phyloP scores from a whole-genome alignment of 345 rosid genomes.

The Sonneratia caseolaris region DNA sequence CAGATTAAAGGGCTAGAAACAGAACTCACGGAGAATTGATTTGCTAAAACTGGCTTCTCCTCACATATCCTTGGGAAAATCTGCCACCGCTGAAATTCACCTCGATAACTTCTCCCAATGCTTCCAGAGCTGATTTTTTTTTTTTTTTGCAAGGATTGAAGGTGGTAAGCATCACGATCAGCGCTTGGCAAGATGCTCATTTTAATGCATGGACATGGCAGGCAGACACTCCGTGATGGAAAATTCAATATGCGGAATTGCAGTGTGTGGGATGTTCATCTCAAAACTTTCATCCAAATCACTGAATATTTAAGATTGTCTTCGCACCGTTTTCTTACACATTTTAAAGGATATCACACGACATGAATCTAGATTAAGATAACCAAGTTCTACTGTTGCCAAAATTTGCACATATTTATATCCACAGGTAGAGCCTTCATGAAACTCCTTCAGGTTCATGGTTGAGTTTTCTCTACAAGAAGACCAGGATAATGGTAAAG shows the following conservation, averaged over 20 bases:
- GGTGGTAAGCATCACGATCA: neutral
- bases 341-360: neutral
- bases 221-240: neutral
- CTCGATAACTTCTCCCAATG: slow-evolving; percentile 81
- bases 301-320: neutral
- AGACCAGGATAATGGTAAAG: neutral
- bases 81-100: slow-evolving; percentile 89
- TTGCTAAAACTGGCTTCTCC: slow-evolving; percentile 63
- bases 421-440: neutral
- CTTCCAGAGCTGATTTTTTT: slow-evolving; percentile 51
- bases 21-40: slow-evolving; percentile 91
- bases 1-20: neutral
- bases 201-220: neutral
- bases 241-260: neutral
- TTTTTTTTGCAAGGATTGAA: neutral
- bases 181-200: neutral
- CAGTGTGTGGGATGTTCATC: neutral
- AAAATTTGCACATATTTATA: neutral
- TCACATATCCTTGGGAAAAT: slow-evolving; percentile 66
- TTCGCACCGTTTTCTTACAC: neutral
- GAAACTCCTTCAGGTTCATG: neutral
- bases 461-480: neutral
- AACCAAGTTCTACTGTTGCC: neutral
- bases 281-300: neutral
- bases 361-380: neutral